Conservation (phyloP, 2,329 filamentous ascomycete genomes). For the Apiospora sp. region DNA sequence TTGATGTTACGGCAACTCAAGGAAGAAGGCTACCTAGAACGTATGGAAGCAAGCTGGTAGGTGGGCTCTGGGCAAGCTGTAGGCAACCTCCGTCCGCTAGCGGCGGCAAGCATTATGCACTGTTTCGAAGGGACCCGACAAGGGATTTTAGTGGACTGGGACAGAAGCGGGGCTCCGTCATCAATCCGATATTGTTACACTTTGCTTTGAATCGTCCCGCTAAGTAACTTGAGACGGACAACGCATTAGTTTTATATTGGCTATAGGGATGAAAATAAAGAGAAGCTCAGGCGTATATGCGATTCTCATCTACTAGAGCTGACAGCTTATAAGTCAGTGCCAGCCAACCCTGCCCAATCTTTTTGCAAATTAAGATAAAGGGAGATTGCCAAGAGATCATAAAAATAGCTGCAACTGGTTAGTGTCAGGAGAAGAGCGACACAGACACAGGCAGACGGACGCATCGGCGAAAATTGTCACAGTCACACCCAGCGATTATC, state of each 20-base stretch:
- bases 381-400: slow-evolving; percentile 6
- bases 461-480: slow-evolving; percentile 12
- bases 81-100: slow-evolving; percentile 5
- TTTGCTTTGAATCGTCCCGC: slow-evolving; percentile 9
- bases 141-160: slow-evolving; percentile 6
- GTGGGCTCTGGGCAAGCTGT: no score
- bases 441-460: background rate
- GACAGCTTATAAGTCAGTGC: background rate
- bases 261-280: background rate
- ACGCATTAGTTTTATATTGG: slow-evolving; percentile 14
- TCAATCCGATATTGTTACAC: slow-evolving; percentile 10
- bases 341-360: background rate
- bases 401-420: slow-evolving; percentile 13
- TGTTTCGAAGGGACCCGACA: background rate
- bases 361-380: background rate
- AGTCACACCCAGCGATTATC: background rate
- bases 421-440: background rate
- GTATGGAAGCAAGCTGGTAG: no score
- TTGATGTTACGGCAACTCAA: background rate
- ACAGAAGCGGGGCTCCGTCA: slow-evolving; percentile 3
- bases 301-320: background rate
- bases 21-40: no score
- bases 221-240: slow-evolving; percentile 5
- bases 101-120: slow-evolving; percentile 2
- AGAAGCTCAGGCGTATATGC: background rate